phyloP scores from a whole-genome alignment of 306 rosid genomes.

The Albizia julibrissin region DNA sequence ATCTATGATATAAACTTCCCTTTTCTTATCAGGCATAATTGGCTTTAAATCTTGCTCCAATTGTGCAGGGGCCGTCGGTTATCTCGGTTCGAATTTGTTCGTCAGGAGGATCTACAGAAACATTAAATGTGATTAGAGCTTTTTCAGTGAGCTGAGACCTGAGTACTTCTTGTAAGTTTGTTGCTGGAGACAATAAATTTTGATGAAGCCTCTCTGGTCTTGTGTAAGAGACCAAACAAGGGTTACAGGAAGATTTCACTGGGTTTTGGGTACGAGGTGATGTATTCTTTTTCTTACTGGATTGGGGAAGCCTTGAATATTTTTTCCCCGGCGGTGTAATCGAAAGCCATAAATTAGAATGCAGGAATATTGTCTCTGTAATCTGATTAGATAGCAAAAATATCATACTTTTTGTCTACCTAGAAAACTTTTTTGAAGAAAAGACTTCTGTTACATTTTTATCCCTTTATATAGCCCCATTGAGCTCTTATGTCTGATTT shows the following conservation, averaged over 20 bases:
- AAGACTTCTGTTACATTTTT: conserved; percentile 46
- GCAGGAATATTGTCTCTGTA: conserved; percentile 53
- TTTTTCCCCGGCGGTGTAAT: conserved; percentile 74
- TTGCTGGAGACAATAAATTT: conserved; percentile 37
- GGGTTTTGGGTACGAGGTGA: conserved; percentile 55
- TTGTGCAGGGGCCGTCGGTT: conserved; percentile 92
- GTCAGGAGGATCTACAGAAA: conserved; percentile 99
- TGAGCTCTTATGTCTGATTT: conserved; percentile 38
- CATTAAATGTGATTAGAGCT: conserved; percentile 86
- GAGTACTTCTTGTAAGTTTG: conserved; percentile 47
- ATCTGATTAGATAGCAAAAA: conserved; percentile 59
- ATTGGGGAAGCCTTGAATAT: conserved; percentile 73
- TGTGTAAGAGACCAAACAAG: conserved; percentile 43
- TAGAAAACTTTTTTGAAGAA: background rate
- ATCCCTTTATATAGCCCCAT: conserved; percentile 47
- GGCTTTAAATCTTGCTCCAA: conserved; percentile 11
- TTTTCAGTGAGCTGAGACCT: conserved; percentile 33
- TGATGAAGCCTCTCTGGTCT: conserved; percentile 51
- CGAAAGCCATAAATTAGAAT: conserved; percentile 61
- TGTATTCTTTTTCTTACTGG: conserved; percentile 62
- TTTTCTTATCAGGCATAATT: conserved; percentile 14
- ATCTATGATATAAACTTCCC: background rate
- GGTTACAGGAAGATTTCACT: conserved; percentile 55
- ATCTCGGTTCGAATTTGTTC: conserved; percentile 91
- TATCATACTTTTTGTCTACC: conserved; percentile 2